These are phyloP conservation scores for Chalara sp. DNA, from an alignment of 2,329 filamentous ascomycete species.

Conservation along the genomic window DNA sequence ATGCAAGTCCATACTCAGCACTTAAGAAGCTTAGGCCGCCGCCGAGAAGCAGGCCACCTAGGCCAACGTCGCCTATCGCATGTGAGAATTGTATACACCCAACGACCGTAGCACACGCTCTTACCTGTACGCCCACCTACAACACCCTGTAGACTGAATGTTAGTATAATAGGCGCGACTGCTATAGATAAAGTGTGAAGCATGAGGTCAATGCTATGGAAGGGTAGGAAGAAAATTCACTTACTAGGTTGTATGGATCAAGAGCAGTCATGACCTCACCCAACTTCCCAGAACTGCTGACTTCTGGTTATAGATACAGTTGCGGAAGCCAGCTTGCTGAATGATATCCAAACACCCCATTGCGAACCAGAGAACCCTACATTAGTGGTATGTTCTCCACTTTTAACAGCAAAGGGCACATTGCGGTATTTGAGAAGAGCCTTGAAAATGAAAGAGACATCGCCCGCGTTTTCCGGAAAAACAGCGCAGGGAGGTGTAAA, in stretches of 20 bases:
- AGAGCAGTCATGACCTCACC: constrained; percentile 10
- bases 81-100: constrained; percentile 16
- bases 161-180: background rate
- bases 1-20: constrained; percentile 38
- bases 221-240: constrained; percentile 22
- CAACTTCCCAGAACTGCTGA: constrained; percentile 25
- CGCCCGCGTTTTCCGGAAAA: constrained; percentile 25
- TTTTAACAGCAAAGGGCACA: constrained; percentile 34
- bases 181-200: no score
- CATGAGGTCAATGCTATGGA: constrained; percentile 16
- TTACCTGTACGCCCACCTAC: constrained; percentile 26
- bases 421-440: constrained; percentile 24
- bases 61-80: constrained; percentile 29
- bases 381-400: constrained; percentile 36
- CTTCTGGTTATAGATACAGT: constrained; percentile 22
- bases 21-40: constrained; percentile 18
- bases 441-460: constrained; percentile 28
- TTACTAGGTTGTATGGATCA: constrained; percentile 26
- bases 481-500: constrained; percentile 30
- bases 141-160: background rate
- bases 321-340: constrained; percentile 27
- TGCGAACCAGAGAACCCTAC: constrained; percentile 30
- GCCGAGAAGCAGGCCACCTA: constrained; percentile 35
- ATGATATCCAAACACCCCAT: constrained; percentile 28
- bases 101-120: background rate